Conservation (phyloP, 2,329 filamentous ascomycete species). For the Aspergillus pseudoglaucus region DNA sequence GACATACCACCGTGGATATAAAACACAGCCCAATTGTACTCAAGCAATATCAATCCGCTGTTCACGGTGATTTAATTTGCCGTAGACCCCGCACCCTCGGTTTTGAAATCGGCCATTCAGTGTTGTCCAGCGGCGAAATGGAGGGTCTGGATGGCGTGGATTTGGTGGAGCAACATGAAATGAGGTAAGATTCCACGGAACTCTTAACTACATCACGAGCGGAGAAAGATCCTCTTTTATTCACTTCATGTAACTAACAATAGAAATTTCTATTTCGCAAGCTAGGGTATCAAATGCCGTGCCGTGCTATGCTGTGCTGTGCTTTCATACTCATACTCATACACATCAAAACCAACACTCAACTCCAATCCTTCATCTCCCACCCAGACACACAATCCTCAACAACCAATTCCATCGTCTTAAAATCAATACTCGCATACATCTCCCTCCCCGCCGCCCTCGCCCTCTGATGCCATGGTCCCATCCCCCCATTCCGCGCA, state of each 20-base stretch:
- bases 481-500: constrained; percentile 54
- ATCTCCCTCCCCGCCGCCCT: constrained; percentile 42
- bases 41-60: not conserved
- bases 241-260: not conserved
- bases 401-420: constrained; percentile 59
- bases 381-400: constrained; percentile 49
- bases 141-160: constrained; percentile 1
- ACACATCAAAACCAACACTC: too few relatives aligned
- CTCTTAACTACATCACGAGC: not conserved
- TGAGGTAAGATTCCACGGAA: constrained; percentile 5
- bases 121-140: not conserved
- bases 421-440: constrained; percentile 61
- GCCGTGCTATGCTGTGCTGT: not conserved
- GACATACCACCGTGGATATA: not conserved
- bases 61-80: not conserved
- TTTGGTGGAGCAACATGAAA: not conserved
- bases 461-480: constrained; percentile 52
- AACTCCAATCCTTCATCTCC: constrained; percentile 55
- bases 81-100: constrained; percentile 5
- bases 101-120: not conserved
- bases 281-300: not conserved
- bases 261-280: not conserved
- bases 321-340: not conserved
- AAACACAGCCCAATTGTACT: not conserved
- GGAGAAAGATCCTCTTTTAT: constrained; percentile 1